Evolutionary conservation across 352 stramenopile species (phyloP).

Genomic region (Pythium phragmitis): DNA sequence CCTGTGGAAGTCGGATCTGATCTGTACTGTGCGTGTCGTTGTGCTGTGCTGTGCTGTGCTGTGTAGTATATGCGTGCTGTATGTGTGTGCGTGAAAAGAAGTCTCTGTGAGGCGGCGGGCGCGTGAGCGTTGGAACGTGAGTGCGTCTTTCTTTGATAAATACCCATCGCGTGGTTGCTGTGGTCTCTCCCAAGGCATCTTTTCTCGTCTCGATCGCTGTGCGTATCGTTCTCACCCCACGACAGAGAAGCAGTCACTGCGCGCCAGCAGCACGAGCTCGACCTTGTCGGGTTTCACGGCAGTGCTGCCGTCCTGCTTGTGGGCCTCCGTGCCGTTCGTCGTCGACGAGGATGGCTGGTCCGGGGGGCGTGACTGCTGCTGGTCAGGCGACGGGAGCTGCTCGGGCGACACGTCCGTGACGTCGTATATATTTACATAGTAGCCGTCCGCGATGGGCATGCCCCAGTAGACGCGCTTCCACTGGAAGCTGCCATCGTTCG

Average conservation of each 20-base stretch:
- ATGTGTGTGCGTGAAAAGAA: slow-evolving; percentile 5
- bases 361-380: slow-evolving; percentile 24
- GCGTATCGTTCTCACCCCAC: slow-evolving; percentile 32
- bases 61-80: not conserved
- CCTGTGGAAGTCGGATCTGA: too few species aligned
- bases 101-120: not conserved
- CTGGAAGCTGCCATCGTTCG: slow-evolving; percentile 67
- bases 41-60: not conserved
- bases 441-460: slow-evolving; percentile 81
- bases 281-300: slow-evolving; percentile 22
- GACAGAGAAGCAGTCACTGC: slow-evolving; percentile 73
- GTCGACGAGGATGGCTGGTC: slow-evolving; percentile 18
- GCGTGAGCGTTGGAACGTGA: not conserved
- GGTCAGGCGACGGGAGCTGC: slow-evolving; percentile 22
- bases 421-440: slow-evolving; percentile 90
- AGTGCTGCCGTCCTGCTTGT: not conserved
- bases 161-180: slow-evolving; percentile 9
- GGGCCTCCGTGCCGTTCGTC: slow-evolving; percentile 3
- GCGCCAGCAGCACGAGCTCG: slow-evolving; percentile 48
- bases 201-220: not conserved
- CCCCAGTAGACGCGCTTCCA: slow-evolving; percentile 85
- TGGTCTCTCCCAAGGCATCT: not conserved
- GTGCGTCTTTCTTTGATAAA: slow-evolving; percentile 15
- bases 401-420: slow-evolving; percentile 48
- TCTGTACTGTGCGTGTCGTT: not conserved